Evolutionary conservation across 164 flowering plant species (phyloP).

Genomic region (Magnolia sinica): DNA sequence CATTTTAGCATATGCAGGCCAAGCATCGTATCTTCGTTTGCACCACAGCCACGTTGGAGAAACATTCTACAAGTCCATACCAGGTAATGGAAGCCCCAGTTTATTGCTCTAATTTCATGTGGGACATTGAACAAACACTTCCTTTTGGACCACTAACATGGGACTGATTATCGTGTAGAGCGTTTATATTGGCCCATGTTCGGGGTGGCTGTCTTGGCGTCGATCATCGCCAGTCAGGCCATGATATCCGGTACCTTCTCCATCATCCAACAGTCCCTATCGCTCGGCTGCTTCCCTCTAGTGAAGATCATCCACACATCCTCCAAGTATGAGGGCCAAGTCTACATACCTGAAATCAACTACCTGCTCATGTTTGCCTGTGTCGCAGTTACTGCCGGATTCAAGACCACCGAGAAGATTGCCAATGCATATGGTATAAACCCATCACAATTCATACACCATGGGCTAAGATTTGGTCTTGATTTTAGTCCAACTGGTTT

Average conservation of each 20-base stretch:
- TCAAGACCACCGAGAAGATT: constrained; percentile 19
- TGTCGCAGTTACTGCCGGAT: constrained; percentile 24
- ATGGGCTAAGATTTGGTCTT: no score
- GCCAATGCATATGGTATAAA: constrained; percentile 32
- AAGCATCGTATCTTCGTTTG: constrained; percentile 60
- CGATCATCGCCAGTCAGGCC: constrained; percentile 78
- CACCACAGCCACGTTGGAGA: constrained; percentile 27
- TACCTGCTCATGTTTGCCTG: constrained; percentile 38
- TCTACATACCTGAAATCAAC: constrained; percentile 55
- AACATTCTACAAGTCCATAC: constrained; percentile 57
- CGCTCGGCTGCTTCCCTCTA: constrained; percentile 57
- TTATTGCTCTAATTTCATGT: not conserved
- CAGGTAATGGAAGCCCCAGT: constrained; percentile 29
- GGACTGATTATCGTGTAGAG: constrained; percentile 19
- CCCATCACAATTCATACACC: not conserved
- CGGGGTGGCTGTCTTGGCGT: constrained; percentile 55
- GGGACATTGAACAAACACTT: not conserved
- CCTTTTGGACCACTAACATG: not conserved
- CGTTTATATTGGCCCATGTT: constrained; percentile 68
- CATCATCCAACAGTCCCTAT: constrained; percentile 54
- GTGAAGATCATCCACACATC: constrained; percentile 62
- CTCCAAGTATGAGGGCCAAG: constrained; percentile 35
- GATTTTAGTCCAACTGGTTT: no score
- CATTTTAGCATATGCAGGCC: constrained; percentile 59
- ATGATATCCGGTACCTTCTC: constrained; percentile 64